Base-by-base conservation (phyloP, 1,284 basidiomycete genomes). In the Ustilago curta region DNA sequence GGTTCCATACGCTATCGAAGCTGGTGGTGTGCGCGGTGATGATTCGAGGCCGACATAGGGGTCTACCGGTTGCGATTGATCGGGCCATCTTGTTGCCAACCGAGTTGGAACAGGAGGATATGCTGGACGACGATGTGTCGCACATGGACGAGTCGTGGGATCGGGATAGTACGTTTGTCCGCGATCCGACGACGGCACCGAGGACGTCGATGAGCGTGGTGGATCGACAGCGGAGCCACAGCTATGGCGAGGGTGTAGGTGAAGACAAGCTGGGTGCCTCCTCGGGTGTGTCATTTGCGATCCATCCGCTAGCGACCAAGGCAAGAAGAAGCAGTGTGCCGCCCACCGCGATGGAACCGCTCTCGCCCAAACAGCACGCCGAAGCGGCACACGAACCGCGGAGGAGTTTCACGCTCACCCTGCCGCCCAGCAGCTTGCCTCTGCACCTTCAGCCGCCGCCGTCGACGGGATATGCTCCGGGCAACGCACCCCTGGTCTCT, bases 21-120 rank as follows among this genome's bases (percentile, higher is more conserved):
- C 88, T 98, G 23, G 91, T 97, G 57, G 84, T 97, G 21, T 73
- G 69, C 52, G 75, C 77, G 4, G 94, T 97, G 75, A 97, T 98
- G 93, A 88, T 98, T 59, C 91, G 95, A 70, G 95, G 95, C 8
- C 89, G 95, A 12, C 95, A 98, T 85, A 90, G 96, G 50, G 94
- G 94, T 4, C 82, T 92, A 3, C 87, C 87, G 0, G 84, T 85
- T 35, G 93, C 94, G 18, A 94, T 97, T 64, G 93, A 96, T 85
- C 91, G 94, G 29, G 93, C 94, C 1, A 79, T 86, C 8, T 59
- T 87, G 50, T 70, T 87, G 6, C 86, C 86, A 0, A 58, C 70
- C 1, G 85, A 86, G 32, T 53, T 80, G 35, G 79, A 81, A 45
- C 55, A 63, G 25, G 80, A 84, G 60, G 71, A 74, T 55, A 51